Conservation (phyloP, 768 basidiomycete genomes). For the Phylloporus sp. region DNA sequence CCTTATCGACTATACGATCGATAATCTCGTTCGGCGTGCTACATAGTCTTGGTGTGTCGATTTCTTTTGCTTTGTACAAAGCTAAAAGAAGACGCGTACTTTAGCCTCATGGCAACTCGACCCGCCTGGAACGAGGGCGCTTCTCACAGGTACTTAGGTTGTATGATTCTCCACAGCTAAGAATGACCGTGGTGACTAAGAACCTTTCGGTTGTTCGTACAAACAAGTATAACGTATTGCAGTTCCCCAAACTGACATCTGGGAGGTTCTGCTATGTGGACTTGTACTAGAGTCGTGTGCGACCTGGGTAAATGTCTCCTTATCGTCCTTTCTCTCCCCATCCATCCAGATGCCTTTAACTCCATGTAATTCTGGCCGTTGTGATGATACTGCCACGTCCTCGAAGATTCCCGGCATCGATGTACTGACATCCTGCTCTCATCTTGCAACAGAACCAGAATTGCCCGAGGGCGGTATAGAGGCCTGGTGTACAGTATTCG, state of each 20-base stretch:
- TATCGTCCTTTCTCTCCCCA: background rate
- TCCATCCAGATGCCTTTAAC: constrained; percentile 1
- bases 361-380: background rate
- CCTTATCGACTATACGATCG: no score
- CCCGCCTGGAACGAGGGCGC: no score
- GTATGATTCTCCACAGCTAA: no score
- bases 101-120: no score
- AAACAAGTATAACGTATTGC: background rate
- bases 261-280: background rate
- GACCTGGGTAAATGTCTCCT: background rate
- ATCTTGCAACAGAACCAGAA: background rate
- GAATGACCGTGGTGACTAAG: no score
- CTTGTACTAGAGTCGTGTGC: background rate
- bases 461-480: constrained; percentile 16
- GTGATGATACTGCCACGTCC: background rate
- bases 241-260: no score
- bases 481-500: constrained; percentile 25
- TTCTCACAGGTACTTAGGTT: no score
- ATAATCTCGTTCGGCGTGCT: no score
- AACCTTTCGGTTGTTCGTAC: background rate
- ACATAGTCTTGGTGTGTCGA: no score
- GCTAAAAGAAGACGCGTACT: no score
- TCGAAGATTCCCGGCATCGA: background rate
- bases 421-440: background rate
- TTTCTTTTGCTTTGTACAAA: no score